Evolutionary conservation across 345 rosid species (phyloP).

Genomic region (Moricandia moricandioides): DNA sequence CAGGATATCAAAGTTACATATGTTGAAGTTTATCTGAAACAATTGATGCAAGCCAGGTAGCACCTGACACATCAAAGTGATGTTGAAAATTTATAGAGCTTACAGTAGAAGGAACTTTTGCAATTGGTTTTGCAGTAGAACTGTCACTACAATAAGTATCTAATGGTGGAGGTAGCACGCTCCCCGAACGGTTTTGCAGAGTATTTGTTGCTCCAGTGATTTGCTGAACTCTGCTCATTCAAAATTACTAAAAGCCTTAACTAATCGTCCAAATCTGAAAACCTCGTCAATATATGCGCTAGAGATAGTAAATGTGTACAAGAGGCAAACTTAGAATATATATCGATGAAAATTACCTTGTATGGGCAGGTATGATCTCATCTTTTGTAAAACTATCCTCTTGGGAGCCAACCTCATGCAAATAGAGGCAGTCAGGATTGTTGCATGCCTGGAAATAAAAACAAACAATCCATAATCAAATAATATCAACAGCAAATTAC

Average conservation of each 20-base stretch:
- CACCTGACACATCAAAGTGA: background rate
- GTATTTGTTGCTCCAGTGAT: slow-evolving; percentile 60
- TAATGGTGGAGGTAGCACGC: slow-evolving; percentile 69
- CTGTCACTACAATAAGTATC: slow-evolving; percentile 54
- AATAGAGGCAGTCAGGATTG: slow-evolving; percentile 92
- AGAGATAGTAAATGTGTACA: background rate
- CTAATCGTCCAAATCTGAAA: background rate
- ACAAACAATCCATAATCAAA: background rate
- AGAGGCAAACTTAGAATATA: background rate
- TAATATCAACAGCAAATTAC: background rate
- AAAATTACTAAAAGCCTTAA: slow-evolving; percentile 23
- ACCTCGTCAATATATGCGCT: background rate
- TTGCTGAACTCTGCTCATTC: slow-evolving; percentile 77
- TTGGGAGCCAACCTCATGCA: slow-evolving; percentile 88
- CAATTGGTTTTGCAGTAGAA: slow-evolving; percentile 53
- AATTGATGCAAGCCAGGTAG: background rate
- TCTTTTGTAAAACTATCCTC: slow-evolving; percentile 97
- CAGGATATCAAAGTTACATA: background rate
- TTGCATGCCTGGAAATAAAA: slow-evolving; percentile 64
- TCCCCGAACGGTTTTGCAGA: slow-evolving; percentile 58
- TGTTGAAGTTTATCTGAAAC: background rate
- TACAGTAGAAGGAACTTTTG: slow-evolving; percentile 59
- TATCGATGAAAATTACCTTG: slow-evolving; percentile 49
- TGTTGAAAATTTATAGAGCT: slow-evolving; percentile 29
- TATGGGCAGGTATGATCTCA: slow-evolving; percentile 77